Base-by-base conservation (phyloP, 345 rosid species). In the Hypericum perforatum region DNA sequence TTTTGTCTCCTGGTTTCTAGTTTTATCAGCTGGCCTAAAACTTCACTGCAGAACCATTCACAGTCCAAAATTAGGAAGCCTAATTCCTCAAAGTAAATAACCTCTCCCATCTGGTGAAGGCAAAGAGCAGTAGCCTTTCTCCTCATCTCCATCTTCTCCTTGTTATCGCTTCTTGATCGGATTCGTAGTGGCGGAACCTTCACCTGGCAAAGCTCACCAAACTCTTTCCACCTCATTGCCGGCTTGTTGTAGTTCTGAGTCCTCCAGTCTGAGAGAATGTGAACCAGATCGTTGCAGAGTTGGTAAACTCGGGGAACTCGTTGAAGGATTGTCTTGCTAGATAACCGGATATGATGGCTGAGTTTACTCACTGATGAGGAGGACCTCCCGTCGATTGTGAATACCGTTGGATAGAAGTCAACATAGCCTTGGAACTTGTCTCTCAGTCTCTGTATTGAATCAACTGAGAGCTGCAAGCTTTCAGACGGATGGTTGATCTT, bases 321-420 rank as follows among this genome's bases (percentile, higher is more conserved):
- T 61, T 82, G 77, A 39, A 85, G 95, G 44, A 83, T 65, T 29
- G 90, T 78, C 70, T 74, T 88, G 75, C 86, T 79, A 37, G 80
- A 81, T 70, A 70, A 81, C 57, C 77, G 60, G 58, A 92, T 63
- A 65, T 92, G 96, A 60, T 78, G 78, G 5, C 85, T 66, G 62
- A 92, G 84, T 66, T 75, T 81, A 53, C 79, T 77, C 43, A 88
- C 95, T 3, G 95, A 88, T 37, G 86, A 73, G 14, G 90, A 76
- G 54, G 95, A 92, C 74, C 95, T 76, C 53, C 88, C 94, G 67
- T 91, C 95, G n/a, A 91, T 75, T 52, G 95, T 87, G 78, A 91
- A 87, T 5, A 87, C 84, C 1, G 86, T 80, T 16, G 84, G 90
- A 69, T 81, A 81, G 53, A 87, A 76, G 43, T 91, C 96, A n/a